These are phyloP conservation scores for Amauroascus niger DNA, from an alignment of 2,329 filamentous ascomycete genomes.

Conservation along the genomic window DNA sequence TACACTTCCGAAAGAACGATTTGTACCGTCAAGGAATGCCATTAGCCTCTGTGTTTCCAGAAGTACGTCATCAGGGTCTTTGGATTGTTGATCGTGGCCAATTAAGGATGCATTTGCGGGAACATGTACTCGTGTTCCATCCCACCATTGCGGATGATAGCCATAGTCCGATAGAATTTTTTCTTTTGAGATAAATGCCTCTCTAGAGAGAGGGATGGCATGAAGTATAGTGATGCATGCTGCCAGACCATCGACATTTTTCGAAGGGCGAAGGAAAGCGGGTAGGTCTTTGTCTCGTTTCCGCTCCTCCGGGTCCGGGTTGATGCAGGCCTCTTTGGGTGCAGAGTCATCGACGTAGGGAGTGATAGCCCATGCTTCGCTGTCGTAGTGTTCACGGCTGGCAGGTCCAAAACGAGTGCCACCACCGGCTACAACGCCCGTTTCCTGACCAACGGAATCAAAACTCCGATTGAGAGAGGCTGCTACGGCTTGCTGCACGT, in stretches of 20 bases:
- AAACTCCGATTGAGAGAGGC: constrained; percentile 38
- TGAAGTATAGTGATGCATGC: constrained; percentile 53
- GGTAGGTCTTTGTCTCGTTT: constrained; percentile 43
- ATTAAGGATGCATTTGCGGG: neutral
- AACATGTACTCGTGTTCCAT: constrained; percentile 42
- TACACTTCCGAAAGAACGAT: constrained; percentile 50
- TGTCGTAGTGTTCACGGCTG: constrained; percentile 46
- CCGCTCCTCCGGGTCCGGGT: constrained; percentile 44
- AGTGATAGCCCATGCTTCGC: constrained; percentile 48
- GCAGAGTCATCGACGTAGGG: constrained; percentile 36
- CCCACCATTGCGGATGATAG: constrained; percentile 53
- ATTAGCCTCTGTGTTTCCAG: constrained; percentile 52
- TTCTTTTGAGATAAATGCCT: constrained; percentile 45
- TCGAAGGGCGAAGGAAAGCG: constrained; percentile 48
- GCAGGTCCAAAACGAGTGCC: constrained; percentile 44
- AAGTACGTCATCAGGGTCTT: constrained; percentile 15
- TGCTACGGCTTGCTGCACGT: constrained; percentile 39
- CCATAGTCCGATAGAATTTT: constrained; percentile 44
- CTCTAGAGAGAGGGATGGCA: constrained; percentile 49
- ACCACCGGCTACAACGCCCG: constrained; percentile 40
- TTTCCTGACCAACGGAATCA: constrained; percentile 39
- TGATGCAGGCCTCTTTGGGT: constrained; percentile 45
- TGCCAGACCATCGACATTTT: constrained; percentile 46
- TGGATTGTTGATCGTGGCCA: neutral
- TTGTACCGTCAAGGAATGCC: constrained; percentile 50